Base-by-base conservation (phyloP, 2,329 filamentous ascomycete species). In the Alternaria sp. region DNA sequence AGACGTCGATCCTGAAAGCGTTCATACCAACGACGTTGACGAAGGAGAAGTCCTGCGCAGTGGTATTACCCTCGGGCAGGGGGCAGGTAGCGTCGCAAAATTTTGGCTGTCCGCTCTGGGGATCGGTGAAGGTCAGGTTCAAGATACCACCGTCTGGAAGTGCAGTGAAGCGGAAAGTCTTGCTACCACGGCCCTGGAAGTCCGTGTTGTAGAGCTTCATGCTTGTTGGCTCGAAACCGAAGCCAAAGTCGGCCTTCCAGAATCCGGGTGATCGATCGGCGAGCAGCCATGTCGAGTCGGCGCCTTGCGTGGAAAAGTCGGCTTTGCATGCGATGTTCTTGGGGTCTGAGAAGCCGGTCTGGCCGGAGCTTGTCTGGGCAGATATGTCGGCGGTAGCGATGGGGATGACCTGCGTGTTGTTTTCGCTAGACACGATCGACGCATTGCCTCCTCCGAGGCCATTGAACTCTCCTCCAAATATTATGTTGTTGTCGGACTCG, bases 21-120 rank as follows among this genome's bases (percentile, higher is more conserved):
- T 91, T 90, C 93, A 98, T 97, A 57, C 93, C 93, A 66, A 99
- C 89, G 76, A 96, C 80, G 79, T 98, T 97, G 70, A 97, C 92
- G 72, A 99, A 97, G 69, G 89, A 87, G 77, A 98, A 99, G 74
- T 99, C 96, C 79, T 97, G 94, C 70, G 88, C 96, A 6, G 85
- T 87, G 17, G 85, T 81, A 73, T 93, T 88, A 74, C 89, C 85
- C 64, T 83, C 70, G 66, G 91, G 93, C 51, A 99, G 86, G n/a
- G 94, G 92, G 73, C 96, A 99, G 74, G 88, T 86, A 65, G 89
- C 90, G 57, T 94, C 93, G 81, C 96, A 99, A 61, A 87, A 89
- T n/a, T n/a, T n/a, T n/a, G n/a, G n/a, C n/a, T n/a, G 82, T 25
- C 91, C 91, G 2, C 88, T 43, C 77, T 83, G 23, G 13, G 91